These are phyloP conservation scores for Hyphodiscus sp. DNA, from an alignment of 2,329 filamentous ascomycete species.

Conservation along the genomic window DNA sequence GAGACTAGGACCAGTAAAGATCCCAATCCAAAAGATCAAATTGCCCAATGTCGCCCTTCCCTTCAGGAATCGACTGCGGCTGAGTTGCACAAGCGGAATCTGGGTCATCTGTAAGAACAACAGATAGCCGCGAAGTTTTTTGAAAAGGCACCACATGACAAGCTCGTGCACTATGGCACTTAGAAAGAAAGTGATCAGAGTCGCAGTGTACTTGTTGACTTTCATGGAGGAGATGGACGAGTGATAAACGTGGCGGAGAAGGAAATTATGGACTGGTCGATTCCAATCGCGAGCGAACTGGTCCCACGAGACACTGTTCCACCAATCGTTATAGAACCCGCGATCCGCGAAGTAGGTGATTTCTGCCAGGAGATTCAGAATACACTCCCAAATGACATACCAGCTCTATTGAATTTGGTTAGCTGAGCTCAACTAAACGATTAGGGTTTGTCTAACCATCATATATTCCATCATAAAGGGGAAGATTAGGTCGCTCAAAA, in stretches of 20 bases:
- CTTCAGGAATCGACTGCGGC: slow-evolving; percentile 59
- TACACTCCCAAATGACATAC: slow-evolving; percentile 76
- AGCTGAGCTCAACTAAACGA: background rate
- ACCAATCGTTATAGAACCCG: slow-evolving; percentile 62
- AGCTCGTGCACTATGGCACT: slow-evolving; percentile 30
- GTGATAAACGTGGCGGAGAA: slow-evolving; percentile 74
- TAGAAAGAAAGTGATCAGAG: slow-evolving; percentile 34
- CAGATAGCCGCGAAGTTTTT: slow-evolving; percentile 68
- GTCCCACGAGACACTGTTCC: slow-evolving; percentile 62
- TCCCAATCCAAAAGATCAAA: slow-evolving; percentile 69
- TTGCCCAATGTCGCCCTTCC: slow-evolving; percentile 61
- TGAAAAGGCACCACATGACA: slow-evolving; percentile 63
- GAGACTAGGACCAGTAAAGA: slow-evolving; percentile 70
- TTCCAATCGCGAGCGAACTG: slow-evolving; percentile 80
- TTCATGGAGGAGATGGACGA: slow-evolving; percentile 67
- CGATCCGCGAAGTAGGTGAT: slow-evolving; percentile 71
- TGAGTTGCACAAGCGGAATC: slow-evolving; percentile 62
- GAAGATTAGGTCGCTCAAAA: slow-evolving; percentile 69
- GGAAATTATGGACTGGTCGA: slow-evolving; percentile 70
- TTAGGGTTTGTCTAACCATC: slow-evolving; percentile 15
- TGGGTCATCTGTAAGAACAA: slow-evolving; percentile 69
- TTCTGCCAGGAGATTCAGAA: slow-evolving; percentile 70
- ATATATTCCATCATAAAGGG: slow-evolving; percentile 75
- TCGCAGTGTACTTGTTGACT: slow-evolving; percentile 63
- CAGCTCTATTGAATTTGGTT: slow-evolving; percentile 44